Evolutionary conservation across 2,329 filamentous ascomycete species (phyloP).

Genomic region (Cercospora beticola): DNA sequence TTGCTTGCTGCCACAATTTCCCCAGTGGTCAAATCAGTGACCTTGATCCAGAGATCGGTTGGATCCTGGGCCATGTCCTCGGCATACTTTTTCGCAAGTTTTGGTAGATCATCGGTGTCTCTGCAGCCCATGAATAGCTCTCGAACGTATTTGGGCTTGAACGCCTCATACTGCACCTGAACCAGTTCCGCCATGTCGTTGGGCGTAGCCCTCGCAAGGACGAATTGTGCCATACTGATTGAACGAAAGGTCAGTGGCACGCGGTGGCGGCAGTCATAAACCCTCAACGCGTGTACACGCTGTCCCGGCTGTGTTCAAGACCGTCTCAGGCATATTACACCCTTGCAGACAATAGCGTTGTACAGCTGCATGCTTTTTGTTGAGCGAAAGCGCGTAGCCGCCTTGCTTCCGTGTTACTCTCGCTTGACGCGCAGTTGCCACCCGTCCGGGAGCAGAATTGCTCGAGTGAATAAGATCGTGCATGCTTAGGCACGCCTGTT

Average conservation of each 20-base stretch:
- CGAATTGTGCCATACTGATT: constrained; percentile 9
- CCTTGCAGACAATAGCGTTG: background rate
- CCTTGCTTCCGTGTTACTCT: background rate
- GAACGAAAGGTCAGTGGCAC: background rate
- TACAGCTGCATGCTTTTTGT: background rate
- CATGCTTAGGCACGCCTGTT: background rate
- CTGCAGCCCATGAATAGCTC: constrained; percentile 30
- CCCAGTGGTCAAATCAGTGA: constrained; percentile 29
- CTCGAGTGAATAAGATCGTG: background rate
- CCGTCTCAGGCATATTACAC: background rate
- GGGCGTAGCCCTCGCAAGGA: constrained; percentile 14
- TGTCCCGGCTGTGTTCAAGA: background rate
- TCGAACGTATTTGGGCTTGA: constrained; percentile 4
- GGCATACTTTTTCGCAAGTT: constrained; percentile 16
- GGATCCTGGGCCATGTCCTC: constrained; percentile 26
- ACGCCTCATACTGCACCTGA: constrained; percentile 5
- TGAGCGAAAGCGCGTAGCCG: background rate
- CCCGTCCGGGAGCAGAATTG: background rate
- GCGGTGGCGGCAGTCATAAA: background rate
- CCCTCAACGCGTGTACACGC: background rate
- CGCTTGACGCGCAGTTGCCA: background rate
- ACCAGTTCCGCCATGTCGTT: constrained; percentile 14
- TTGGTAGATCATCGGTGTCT: constrained; percentile 13
- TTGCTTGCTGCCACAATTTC: constrained; percentile 35
- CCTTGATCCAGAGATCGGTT: constrained; percentile 35